A percentile compares a stretch with the other conserved stretches of the same genome.
phyloP scores from a whole-genome alignment of 306 rosid species.

The Rosa multiflora region DNA sequence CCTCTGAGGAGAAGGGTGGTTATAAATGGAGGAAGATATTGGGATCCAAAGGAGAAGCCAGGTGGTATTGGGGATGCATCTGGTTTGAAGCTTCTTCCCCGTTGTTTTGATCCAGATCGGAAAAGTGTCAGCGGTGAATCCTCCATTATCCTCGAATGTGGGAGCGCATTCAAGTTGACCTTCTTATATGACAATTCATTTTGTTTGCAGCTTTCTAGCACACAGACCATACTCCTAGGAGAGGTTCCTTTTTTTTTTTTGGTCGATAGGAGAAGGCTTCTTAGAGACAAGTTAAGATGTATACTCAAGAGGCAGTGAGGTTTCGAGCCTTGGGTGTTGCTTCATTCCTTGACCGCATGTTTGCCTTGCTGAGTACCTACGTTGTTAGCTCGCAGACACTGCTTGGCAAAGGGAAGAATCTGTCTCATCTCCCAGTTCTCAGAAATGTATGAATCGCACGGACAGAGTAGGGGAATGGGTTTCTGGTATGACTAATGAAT shows the following conservation, averaged over 20 bases:
- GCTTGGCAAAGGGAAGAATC: neutral
- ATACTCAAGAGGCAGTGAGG: no score
- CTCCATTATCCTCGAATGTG: neutral
- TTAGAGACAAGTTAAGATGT: no score
- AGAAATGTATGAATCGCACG: neutral
- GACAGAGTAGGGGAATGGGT: no score
- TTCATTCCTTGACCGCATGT: neutral
- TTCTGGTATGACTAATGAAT: neutral
- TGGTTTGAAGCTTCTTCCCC: neutral
- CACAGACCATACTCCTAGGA: neutral
- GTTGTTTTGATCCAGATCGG: neutral
- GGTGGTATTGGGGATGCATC: neutral
- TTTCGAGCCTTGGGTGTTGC: no score
- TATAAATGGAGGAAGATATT: no score
- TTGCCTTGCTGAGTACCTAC: neutral
- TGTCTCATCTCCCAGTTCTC: neutral
- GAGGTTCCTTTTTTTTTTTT: no score
- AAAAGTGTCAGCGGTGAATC: neutral
- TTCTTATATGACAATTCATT: no score
- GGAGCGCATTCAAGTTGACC: neutral
- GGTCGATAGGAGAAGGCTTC: no score
- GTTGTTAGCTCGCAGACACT: neutral
- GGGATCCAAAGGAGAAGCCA: neutral
- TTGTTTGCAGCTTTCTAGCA: neutral
- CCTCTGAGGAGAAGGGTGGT: neutral